Conservation (phyloP, 345 rosid genomes). For the Draba incana region DNA sequence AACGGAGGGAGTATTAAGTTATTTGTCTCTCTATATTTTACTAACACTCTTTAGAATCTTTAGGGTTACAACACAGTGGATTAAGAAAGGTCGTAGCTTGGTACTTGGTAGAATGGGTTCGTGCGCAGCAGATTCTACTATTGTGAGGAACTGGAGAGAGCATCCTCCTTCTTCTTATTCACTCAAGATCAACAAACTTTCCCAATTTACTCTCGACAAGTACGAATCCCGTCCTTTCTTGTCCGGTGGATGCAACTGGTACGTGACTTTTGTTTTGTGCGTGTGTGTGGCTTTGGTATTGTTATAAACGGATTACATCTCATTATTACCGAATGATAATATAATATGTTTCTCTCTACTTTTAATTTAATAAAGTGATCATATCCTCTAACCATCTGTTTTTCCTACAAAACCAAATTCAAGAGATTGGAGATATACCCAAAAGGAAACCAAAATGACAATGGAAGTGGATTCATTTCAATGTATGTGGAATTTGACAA, state of each 20-base stretch:
- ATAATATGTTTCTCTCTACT: not conserved
- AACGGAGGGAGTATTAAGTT: no score
- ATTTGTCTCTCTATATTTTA: no score
- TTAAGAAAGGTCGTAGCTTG: not conserved
- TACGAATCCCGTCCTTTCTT: constrained; percentile 1
- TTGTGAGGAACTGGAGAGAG: constrained; percentile 12
- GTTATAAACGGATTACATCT: not conserved
- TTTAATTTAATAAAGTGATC: not conserved
- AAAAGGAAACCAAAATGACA: constrained; percentile 3
- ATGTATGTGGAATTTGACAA: constrained; percentile 20
- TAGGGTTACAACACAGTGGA: not conserved
- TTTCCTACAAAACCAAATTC: not conserved
- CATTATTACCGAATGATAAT: not conserved
- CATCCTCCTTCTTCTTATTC: constrained; percentile 11
- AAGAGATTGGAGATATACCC: constrained; percentile 24
- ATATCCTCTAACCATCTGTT: not conserved
- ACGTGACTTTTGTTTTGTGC: not conserved
- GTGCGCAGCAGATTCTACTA: not conserved
- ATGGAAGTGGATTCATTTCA: constrained; percentile 11
- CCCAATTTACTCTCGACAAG: not conserved
- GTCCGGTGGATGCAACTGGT: constrained; percentile 9
- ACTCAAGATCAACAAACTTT: not conserved
- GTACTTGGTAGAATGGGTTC: constrained; percentile 10
- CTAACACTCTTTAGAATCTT: not conserved
- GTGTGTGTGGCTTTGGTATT: no score